A percentile compares a stretch with the other conserved stretches of the same genome.
Evolutionary conservation across 2,329 filamentous ascomycete genomes (phyloP).

Genomic region (Rugonectria rugulosa): DNA sequence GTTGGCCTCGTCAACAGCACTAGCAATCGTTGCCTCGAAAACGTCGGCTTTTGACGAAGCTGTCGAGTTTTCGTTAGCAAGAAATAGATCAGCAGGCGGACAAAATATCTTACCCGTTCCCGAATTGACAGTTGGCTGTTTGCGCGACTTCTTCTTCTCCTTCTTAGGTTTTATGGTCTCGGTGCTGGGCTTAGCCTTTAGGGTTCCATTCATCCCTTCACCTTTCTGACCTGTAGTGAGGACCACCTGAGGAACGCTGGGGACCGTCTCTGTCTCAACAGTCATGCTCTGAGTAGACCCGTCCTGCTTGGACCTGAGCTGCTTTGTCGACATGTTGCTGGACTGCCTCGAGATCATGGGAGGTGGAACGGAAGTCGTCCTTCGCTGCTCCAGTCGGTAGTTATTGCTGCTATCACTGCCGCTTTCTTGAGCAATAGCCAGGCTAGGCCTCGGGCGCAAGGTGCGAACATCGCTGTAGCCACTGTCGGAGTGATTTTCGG

Average conservation of each 20-base stretch:
- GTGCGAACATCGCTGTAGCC: conserved; percentile 50
- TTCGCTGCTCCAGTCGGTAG: conserved; percentile 49
- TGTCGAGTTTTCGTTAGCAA: conserved; percentile 21
- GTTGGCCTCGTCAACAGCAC: conserved; percentile 92
- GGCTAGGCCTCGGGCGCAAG: conserved; percentile 55
- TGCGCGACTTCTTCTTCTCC: conserved; percentile 81
- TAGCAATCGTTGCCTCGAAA: conserved; percentile 96
- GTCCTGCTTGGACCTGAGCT: conserved; percentile 76
- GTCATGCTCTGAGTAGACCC: conserved; percentile 91
- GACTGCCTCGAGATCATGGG: conserved; percentile 70
- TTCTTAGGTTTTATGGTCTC: conserved; percentile 96
- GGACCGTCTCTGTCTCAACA: conserved; percentile 95
- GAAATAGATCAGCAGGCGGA: conserved; percentile 21
- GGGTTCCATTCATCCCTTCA: conserved; percentile 71
- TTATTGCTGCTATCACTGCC: conserved; percentile 72
- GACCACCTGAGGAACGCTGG: conserved; percentile 84
- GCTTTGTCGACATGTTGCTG: conserved; percentile 67
- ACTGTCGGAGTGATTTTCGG: conserved; percentile 52
- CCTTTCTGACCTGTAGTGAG: conserved; percentile 71
- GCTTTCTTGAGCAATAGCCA: conserved; percentile 60
- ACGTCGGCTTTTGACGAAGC: conserved; percentile 85
- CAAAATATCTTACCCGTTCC: conserved; percentile 66
- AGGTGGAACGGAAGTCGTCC: conserved; percentile 58
- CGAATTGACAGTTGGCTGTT: conserved; percentile 74
- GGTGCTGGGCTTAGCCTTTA: conserved; percentile 88